Evolutionary conservation across 2,329 filamentous ascomycete genomes (phyloP).

Genomic region (Periconia macrospinosa): DNA sequence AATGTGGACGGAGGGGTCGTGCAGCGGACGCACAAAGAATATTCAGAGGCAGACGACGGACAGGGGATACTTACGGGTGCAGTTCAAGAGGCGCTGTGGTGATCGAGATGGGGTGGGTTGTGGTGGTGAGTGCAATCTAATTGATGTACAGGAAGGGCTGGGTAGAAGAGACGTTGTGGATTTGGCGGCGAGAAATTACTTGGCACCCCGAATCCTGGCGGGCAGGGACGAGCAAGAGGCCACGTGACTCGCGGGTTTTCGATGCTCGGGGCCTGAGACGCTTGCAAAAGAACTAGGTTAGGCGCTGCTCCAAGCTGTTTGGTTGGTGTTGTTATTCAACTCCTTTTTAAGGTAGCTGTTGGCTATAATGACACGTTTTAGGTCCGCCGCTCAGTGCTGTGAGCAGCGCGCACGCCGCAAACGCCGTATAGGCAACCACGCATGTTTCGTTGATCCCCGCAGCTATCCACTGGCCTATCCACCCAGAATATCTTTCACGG

Average conservation of each 20-base stretch:
- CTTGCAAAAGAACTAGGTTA: slow-evolving; percentile 16
- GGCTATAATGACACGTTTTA: slow-evolving; percentile 37
- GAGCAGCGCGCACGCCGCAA: too few relatives aligned
- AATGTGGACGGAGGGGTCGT: slow-evolving; percentile 18
- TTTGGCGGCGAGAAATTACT: slow-evolving; percentile 23
- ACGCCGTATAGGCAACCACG: slow-evolving; percentile 32
- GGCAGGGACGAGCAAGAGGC: slow-evolving; percentile 22
- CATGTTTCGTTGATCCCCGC: not conserved
- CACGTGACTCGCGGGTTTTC: slow-evolving; percentile 29
- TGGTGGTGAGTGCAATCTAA: slow-evolving; percentile 42
- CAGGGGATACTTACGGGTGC: slow-evolving; percentile 34
- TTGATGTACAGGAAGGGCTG: slow-evolving; percentile 44
- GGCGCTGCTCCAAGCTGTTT: not conserved
- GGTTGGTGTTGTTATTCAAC: not conserved
- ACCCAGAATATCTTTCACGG: not conserved
- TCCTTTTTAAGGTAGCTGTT: slow-evolving; percentile 18
- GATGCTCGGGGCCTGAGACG: slow-evolving; percentile 16
- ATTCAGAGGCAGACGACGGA: slow-evolving; percentile 10
- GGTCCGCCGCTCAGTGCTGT: slow-evolving; percentile 10
- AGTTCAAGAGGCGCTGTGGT: slow-evolving; percentile 40
- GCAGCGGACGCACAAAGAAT: slow-evolving; percentile 6
- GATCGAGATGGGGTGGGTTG: slow-evolving; percentile 36
- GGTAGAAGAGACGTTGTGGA: slow-evolving; percentile 39
- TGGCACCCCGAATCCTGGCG: slow-evolving; percentile 26
- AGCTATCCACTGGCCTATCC: not conserved